Evolutionary conservation across 139 green algal species (phyloP).

Genomic region (Chlorella sp.): DNA sequence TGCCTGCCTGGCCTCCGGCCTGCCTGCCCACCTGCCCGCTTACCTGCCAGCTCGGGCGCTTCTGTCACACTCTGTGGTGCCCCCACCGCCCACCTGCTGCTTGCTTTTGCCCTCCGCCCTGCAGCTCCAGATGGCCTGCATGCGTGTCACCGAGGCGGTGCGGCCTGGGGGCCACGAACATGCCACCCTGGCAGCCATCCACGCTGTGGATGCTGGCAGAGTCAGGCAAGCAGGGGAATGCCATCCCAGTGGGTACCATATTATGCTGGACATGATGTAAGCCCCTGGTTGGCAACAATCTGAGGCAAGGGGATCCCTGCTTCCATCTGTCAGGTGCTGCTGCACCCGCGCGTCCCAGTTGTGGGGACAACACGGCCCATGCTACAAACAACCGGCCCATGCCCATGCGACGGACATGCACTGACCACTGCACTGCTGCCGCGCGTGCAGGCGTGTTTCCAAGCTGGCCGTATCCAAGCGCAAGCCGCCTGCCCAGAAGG

Average conservation of each 20-base stretch:
- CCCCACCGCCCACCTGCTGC: background rate
- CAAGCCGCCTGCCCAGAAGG: background rate
- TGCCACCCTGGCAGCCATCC: background rate
- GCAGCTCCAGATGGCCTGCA: background rate
- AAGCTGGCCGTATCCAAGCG: background rate
- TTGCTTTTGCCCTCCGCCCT: too few species aligned
- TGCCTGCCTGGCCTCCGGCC: background rate
- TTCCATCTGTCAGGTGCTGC: too few species aligned
- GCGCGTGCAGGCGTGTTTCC: background rate
- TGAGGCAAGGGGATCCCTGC: background rate
- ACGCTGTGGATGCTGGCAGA: background rate
- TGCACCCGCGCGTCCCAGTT: background rate
- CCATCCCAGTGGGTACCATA: too few species aligned
- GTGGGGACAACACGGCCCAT: background rate
- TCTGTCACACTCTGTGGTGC: too few species aligned
- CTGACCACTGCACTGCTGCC: background rate
- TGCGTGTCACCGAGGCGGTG: background rate
- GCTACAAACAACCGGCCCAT: background rate
- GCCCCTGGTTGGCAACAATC: background rate
- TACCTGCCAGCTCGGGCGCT: background rate
- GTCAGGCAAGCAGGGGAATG: background rate
- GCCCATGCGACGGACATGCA: background rate
- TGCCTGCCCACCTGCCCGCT: background rate
- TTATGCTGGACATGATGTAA: background rate
- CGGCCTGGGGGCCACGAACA: background rate